These are phyloP conservation scores for Penicillium oxalicum DNA, from an alignment of 2,329 filamentous ascomycete genomes.

Conservation along the genomic window DNA sequence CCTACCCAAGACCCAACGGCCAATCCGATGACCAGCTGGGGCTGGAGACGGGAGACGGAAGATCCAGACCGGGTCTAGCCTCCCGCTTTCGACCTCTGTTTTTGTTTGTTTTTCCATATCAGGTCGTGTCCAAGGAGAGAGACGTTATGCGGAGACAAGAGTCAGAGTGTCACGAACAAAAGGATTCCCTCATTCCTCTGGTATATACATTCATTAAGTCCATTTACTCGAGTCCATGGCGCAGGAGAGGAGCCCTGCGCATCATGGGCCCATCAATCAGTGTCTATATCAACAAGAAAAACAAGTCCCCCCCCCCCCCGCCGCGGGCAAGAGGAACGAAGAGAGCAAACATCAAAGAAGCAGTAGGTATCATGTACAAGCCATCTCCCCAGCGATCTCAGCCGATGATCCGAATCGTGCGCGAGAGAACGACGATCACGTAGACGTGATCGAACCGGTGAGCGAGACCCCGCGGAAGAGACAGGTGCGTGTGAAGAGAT, in stretches of 20 bases:
- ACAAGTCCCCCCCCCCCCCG: neutral
- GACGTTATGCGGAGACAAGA: too few relatives aligned
- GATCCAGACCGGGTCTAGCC: too few relatives aligned
- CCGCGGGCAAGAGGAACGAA: too few relatives aligned
- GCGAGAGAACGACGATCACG: conserved; percentile 11
- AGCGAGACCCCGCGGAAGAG: too few relatives aligned
- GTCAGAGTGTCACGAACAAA: neutral
- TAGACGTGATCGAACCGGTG: conserved; percentile 9
- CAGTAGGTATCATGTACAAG: conserved; percentile 33
- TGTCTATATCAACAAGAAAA: neutral
- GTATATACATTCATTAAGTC: conserved; percentile 10
- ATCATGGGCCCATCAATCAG: neutral
- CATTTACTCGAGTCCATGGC: conserved; percentile 4
- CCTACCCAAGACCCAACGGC: too few relatives aligned
- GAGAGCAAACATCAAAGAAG: neutral
- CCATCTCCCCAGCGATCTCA: neutral
- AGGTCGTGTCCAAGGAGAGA: too few relatives aligned
- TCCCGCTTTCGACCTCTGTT: too few relatives aligned
- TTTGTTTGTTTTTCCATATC: too few relatives aligned
- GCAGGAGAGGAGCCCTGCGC: too few relatives aligned
- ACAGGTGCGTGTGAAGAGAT: too few relatives aligned
- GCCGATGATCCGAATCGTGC: neutral
- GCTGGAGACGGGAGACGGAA: too few relatives aligned
- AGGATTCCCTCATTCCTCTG: conserved; percentile 2
- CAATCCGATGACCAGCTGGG: too few relatives aligned